Evolutionary conservation across 768 basidiomycete genomes (phyloP), one percentile per base, ranked within the genome.

Genomic region (Boletus pseudo-olivaceus): DNA sequence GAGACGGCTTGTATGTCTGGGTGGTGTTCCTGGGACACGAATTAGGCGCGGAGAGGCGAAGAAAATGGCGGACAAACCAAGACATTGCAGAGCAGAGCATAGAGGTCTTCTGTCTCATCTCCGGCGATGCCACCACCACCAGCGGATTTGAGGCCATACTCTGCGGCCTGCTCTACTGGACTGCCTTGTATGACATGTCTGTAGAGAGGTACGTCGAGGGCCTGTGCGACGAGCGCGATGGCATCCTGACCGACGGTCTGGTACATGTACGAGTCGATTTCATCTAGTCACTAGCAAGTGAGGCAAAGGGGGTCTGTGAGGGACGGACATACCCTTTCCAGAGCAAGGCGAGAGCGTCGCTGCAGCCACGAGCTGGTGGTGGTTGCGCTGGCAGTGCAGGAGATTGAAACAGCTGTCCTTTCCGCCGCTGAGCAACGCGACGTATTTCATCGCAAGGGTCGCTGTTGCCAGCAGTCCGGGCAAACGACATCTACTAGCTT

Each of bases 161-260:
- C 93, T 11, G 81, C 75, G 43, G 85, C 84, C 69, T 88, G 86
- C 49, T 91, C 85, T 10, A 98, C 70, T 2, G 97, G 88, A 29
- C 77, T 76, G 1, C 97, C 97, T 9, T 75, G 76, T 56, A 99
- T 98, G 30, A 90, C 76, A 53, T 81, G 79, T 29, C 90, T 81
- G 74, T 88, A 91, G 10, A 98, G 78, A 9, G 97, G 97, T 2
- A 96, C 82, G 15, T 84, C 87, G 52, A 98, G 76, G 2, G 96
- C 92, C 47, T 78, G 76, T 20, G 93, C 94, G 51, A 98, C 86
- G 47, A 88, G 77, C 46, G 90, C 84, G 54, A 98, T 87, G 17
- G 93, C 92, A 53, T 93, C 91, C 67, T 98, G 95, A 1, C 95
- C 97, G 27, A 99, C 95, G n/a, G 96, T 98, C 70, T 99, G 97